Conservation (phyloP, 257 asterid species). For the Cruciata laevipes region DNA sequence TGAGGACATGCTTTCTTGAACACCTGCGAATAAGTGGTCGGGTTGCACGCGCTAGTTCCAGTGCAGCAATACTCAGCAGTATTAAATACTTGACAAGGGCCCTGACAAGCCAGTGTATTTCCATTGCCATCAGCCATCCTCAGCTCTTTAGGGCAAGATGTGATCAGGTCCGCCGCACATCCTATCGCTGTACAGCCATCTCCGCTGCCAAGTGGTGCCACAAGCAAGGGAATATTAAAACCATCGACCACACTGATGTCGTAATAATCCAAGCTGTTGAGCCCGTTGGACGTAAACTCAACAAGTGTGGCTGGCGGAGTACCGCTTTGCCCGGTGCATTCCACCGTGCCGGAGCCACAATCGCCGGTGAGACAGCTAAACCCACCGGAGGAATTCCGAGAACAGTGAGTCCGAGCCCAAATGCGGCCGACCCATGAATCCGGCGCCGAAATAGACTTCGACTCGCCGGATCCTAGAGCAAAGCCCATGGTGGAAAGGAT, state of each 20-base stretch:
- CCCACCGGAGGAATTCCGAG: conserved; percentile 51
- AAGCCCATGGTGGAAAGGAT: conserved; percentile 65
- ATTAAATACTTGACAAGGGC: conserved; percentile 80
- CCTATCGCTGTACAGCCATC: conserved; percentile 49
- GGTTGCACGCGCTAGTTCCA: conserved; percentile 72
- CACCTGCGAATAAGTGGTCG: conserved; percentile 46
- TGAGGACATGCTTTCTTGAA: conserved; percentile 78
- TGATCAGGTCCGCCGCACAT: conserved; percentile 58
- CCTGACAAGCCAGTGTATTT: conserved; percentile 59
- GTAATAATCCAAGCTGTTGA: conserved; percentile 55
- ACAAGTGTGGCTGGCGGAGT: conserved; percentile 80
- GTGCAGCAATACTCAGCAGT: conserved; percentile 65
- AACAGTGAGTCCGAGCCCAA: conserved; percentile 82
- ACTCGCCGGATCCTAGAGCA: conserved; percentile 47
- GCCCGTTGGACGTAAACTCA: conserved; percentile 69
- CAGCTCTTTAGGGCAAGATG: conserved; percentile 61
- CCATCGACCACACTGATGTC: conserved; percentile 92
- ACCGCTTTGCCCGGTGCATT: conserved; percentile 62
- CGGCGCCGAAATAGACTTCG: conserved; percentile 48
- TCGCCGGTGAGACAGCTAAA: conserved; percentile 80
- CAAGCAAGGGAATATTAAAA: conserved; percentile 79
- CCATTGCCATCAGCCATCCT: conserved; percentile 47
- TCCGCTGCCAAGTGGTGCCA: conserved; percentile 72
- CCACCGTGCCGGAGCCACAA: conserved; percentile 77
- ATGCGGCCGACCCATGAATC: conserved; percentile 80